These are phyloP conservation scores for Zasmidium angulare DNA, from an alignment of 2,329 filamentous ascomycete genomes.

Conservation along the genomic window DNA sequence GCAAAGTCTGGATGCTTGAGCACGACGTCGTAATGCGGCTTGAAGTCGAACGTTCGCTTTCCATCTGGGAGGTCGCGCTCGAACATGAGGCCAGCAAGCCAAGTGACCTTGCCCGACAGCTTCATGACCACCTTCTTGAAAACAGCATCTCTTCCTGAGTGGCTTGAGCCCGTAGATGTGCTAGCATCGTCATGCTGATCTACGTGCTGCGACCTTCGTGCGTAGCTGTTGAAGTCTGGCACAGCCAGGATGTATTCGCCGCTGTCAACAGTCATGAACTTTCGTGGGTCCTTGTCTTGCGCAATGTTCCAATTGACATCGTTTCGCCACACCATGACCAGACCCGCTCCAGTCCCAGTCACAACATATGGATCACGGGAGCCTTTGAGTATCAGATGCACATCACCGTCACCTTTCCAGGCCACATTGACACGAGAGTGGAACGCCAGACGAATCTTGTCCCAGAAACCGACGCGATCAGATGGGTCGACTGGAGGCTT, in stretches of 20 bases:
- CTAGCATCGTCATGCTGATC: constrained; percentile 57
- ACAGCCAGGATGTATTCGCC: constrained; percentile 93
- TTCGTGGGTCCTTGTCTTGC: constrained; percentile 79
- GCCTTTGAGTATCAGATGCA: constrained; percentile 86
- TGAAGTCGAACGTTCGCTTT: constrained; percentile 80
- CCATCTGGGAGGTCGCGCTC: constrained; percentile 76
- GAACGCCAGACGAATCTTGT: constrained; percentile 92
- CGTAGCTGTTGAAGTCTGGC: constrained; percentile 88
- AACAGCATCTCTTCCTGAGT: constrained; percentile 69
- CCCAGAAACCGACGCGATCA: constrained; percentile 95
- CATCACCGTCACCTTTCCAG: constrained; percentile 95
- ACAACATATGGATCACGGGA: constrained; percentile 90
- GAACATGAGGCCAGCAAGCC: constrained; percentile 88
- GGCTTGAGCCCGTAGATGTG: constrained; percentile 59
- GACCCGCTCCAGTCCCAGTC: constrained; percentile 88
- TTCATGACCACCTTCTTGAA: constrained; percentile 99
- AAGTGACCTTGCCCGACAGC: constrained; percentile 91
- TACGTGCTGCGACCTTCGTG: constrained; percentile 61
- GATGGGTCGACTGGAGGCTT: constrained; percentile 93
- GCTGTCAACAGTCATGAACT: constrained; percentile 94
- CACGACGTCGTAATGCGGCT: constrained; percentile 86
- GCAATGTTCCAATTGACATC: constrained; percentile 87
- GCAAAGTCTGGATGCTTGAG: constrained; percentile 78
- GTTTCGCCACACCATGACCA: constrained; percentile 98
- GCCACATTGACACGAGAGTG: constrained; percentile 85